phyloP scores from a whole-genome alignment of 1,139 yeast species.

The Suhomyces yuchorum region DNA sequence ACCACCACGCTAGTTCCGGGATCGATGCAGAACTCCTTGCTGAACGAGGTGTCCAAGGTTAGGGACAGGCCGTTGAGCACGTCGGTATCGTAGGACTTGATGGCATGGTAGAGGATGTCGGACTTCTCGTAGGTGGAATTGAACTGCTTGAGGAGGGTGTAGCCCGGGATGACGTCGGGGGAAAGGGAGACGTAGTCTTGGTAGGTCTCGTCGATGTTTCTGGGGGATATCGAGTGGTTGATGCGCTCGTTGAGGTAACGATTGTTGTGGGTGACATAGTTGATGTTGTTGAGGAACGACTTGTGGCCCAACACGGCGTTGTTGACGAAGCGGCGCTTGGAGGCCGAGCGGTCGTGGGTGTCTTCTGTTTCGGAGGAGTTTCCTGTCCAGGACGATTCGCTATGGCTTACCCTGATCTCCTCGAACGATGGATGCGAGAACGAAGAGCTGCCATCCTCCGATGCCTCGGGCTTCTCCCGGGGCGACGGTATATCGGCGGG shows the following conservation, averaged over 20 bases:
- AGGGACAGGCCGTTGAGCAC: conserved; percentile 3
- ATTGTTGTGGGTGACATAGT: conserved; percentile 27
- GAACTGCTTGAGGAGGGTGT: conserved; percentile 25
- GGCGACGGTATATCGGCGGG: neutral
- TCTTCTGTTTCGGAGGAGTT: conserved; percentile 9
- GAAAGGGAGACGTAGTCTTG: conserved; percentile 21
- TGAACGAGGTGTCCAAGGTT: conserved; percentile 1
- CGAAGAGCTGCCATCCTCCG: conserved; percentile 8
- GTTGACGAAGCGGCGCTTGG: conserved; percentile 8
- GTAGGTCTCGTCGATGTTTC: conserved; percentile 12
- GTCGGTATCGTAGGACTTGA: conserved; percentile 3
- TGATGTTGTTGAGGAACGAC: conserved; percentile 32
- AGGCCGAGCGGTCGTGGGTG: neutral
- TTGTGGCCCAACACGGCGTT: conserved; percentile 18
- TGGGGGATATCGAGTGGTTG: conserved; percentile 15
- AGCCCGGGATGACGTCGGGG: conserved; percentile 28
- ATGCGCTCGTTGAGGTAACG: conserved; percentile 24
- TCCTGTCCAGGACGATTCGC: conserved; percentile 7
- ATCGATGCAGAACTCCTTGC: conserved; percentile 3
- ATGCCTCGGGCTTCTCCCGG: neutral
- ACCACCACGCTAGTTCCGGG: conserved; percentile 25
- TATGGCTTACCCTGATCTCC: conserved; percentile 3
- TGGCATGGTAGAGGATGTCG: conserved; percentile 24
- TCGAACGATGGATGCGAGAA: conserved; percentile 14
- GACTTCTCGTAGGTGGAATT: conserved; percentile 18